A percentile compares a stretch with the other conserved stretches of the same genome.
phyloP scores from a whole-genome alignment of 2,329 filamentous ascomycete species.

The Anthostomella pinea region DNA sequence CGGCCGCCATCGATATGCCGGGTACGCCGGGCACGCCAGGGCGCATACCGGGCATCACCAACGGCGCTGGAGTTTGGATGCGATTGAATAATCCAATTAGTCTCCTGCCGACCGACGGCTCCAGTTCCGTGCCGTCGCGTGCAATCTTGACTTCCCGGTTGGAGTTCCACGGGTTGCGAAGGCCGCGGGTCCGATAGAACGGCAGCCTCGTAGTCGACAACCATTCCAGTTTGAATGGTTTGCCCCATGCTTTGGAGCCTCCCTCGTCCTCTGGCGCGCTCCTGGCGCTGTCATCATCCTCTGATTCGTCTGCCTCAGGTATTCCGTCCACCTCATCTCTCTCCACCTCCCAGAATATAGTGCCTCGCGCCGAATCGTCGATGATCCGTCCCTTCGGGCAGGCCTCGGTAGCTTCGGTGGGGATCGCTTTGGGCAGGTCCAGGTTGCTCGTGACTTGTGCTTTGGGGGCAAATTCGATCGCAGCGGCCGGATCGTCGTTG shows the following conservation, averaged over 20 bases:
- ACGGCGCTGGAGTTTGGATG: conserved; percentile 38
- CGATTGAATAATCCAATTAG: conserved; percentile 77
- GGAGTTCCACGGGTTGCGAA: conserved; percentile 92
- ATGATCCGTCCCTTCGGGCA: conserved; percentile 84
- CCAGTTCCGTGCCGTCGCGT: conserved; percentile 88
- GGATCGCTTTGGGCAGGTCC: conserved; percentile 75
- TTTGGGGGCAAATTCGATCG: conserved; percentile 67
- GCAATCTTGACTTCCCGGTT: conserved; percentile 96
- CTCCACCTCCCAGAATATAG: conserved; percentile 94
- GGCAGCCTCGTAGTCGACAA: conserved; percentile 77
- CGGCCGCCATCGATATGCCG: conserved; percentile 37
- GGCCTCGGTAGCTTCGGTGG: conserved; percentile 72
- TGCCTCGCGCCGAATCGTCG: conserved; percentile 88
- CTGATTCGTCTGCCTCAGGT: conserved; percentile 30
- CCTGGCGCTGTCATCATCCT: conserved; percentile 29
- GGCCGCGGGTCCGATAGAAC: conserved; percentile 82
- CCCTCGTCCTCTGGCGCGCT: conserved; percentile 38
- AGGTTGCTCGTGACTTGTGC: conserved; percentile 55
- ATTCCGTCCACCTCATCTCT: conserved; percentile 48
- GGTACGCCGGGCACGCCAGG: conserved; percentile 33
- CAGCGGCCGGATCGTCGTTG: conserved; percentile 68
- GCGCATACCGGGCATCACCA: conserved; percentile 29
- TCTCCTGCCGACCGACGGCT: conserved; percentile 74
- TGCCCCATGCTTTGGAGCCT: conserved; percentile 72
- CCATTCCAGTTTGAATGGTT: conserved; percentile 90